Base-by-base conservation (phyloP, 1,284 basidiomycete genomes). In the Exobasidium cylindrosporum region DNA sequence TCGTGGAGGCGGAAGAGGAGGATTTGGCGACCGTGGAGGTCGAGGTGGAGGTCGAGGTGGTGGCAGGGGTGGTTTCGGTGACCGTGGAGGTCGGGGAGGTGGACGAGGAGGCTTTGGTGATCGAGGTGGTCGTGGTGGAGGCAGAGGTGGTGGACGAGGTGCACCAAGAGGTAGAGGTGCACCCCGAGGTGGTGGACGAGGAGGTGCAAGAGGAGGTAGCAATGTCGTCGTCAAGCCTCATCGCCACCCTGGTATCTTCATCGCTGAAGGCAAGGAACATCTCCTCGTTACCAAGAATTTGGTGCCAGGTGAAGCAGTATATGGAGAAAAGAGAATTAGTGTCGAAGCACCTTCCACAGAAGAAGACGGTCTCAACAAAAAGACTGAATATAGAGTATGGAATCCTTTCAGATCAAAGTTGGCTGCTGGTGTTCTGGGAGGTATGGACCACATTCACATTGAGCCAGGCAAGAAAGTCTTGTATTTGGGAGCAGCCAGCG, bases 381-480 rank as follows among this genome's bases (percentile, higher is more conserved):
- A 99, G 84, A 85, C 88, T 73, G 95, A 99, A 82, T 98, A 97
- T 83, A 86, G 95, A 65, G 96, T 98, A 35, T 99, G 95, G 95
- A 99, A 99, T 84, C 96, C 95, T 62, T 98, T 98, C 88, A 86
- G 96, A 72, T 89, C 87, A 80, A 99, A 98, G 85, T 83, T 98
- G 73, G 96, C 95, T 35, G 95, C 95, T 45, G 96, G 95, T 83
- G 91, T 98, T 58, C 85, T 98, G 62, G 92, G 93, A 76, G 96
- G 95, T 81, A 84, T 99, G 80, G 95, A 97, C 80, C 83, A 92
- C 73, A 93, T 98, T 72, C 93, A 87, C 83, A 95, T 99, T 78
- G 86, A 85, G 65, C 95, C 96, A 45, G 95, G 96, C 71, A 88
- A 89, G 78, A 97, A 97, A 84, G 95, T 98, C 47, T 84, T 99